Conservation (phyloP, 2,329 filamentous ascomycete genomes). For the Aspergillus quadricinctus region DNA sequence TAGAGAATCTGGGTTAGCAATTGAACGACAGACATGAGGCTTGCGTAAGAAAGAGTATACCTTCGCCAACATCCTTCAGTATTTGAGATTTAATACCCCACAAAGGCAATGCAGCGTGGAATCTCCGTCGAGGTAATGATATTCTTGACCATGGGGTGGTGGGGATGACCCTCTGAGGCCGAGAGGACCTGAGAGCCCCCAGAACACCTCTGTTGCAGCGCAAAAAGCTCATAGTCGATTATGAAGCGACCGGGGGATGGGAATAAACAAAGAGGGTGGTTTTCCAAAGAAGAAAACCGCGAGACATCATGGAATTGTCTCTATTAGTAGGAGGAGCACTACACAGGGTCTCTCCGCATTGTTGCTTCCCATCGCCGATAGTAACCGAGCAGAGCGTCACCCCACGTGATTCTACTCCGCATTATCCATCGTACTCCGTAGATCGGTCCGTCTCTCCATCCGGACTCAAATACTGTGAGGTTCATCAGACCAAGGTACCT, state of each 20-base stretch:
- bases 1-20: conserved; percentile 14
- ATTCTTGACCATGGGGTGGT: conserved; percentile 20
- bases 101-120: conserved; percentile 32
- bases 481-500: neutral
- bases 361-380: conserved; percentile 15
- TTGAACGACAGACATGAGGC: neutral
- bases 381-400: conserved; percentile 20
- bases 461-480: neutral
- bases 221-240: conserved; percentile 26
- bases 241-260: neutral
- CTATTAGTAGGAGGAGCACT: neutral
- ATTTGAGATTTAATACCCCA: conserved; percentile 38
- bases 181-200: conserved; percentile 22
- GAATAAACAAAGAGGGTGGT: neutral
- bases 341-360: conserved; percentile 10
- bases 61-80: conserved; percentile 42
- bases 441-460: conserved; percentile 5
- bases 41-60: conserved; percentile 17
- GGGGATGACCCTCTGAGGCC: conserved; percentile 23
- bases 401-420: conserved; percentile 22
- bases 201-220: conserved; percentile 27
- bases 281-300: conserved; percentile 1
- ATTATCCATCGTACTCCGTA: conserved; percentile 3
- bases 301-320: conserved; percentile 5
- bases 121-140: conserved; percentile 26